Conservation (phyloP, 441 rosid genomes). For the Dalechampia spathulata region DNA sequence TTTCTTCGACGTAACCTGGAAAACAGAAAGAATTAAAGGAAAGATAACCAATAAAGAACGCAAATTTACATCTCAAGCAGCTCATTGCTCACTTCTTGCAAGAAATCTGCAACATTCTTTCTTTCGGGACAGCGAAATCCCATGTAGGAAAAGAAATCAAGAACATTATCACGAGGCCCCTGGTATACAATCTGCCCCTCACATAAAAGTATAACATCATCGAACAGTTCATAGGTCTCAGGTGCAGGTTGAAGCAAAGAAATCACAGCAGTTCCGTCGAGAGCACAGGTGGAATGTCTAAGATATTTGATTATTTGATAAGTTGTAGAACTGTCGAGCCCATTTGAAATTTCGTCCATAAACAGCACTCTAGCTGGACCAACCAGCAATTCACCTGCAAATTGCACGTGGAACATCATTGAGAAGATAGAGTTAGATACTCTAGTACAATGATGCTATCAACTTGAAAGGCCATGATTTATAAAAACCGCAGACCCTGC, state of each 20-base stretch:
- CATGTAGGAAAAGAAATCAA: constrained; percentile 65
- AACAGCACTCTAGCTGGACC: constrained; percentile 95
- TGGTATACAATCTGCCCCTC: constrained; percentile 94
- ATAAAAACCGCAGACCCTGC: background rate
- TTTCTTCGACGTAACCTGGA: constrained; percentile 77
- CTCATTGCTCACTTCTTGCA: constrained; percentile 74
- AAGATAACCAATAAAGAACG: background rate
- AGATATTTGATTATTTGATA: constrained; percentile 83
- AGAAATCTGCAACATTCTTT: constrained; percentile 94
- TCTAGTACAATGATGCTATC: too few species aligned
- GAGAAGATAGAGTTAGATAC: too few species aligned
- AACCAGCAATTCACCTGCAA: constrained; percentile 82
- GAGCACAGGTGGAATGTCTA: constrained; percentile 77
- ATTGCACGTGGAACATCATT: too few species aligned
- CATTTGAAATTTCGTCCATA: constrained; percentile 98
- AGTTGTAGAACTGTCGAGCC: constrained; percentile 92
- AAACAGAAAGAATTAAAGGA: constrained; percentile 9
- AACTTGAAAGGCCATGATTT: too few species aligned
- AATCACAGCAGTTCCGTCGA: constrained; percentile 77
- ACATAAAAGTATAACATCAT: constrained; percentile 80
- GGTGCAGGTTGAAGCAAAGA: constrained; percentile 95
- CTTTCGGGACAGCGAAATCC: constrained; percentile 90
- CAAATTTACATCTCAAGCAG: constrained; percentile 12
- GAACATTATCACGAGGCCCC: constrained; percentile 70
- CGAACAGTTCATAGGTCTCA: constrained; percentile 83